Evolutionary conservation across 108 stramenopile species (phyloP), one percentile per base, ranked within the genome.

Genomic region (Cyclotella baltica): DNA sequence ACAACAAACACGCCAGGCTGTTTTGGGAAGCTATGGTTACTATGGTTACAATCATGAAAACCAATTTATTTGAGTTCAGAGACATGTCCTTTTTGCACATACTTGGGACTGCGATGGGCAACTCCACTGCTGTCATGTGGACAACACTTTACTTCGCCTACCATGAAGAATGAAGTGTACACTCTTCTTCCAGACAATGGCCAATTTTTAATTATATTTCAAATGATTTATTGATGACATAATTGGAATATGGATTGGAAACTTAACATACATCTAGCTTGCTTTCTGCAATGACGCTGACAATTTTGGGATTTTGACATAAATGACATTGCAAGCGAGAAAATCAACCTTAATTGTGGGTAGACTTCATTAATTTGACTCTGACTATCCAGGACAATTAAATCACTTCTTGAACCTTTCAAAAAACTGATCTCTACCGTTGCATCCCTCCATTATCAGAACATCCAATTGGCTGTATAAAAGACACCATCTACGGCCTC

Each of bases 141-240:
- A 51, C 69, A 5, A 58, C 50, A 3, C 23, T 70, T 3, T 70
- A 70, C 69, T 70, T 20, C 20, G 69, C 69, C 33, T 70, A 70
- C 16, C 69, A 52, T 37, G 33, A n/a, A n/a, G n/a, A n/a, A n/a
- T n/a, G n/a, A 70, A 70, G 69, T 70, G 19, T 51, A 70, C 27
- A 51, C 22, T 35, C 8, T 70, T 18, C 8, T 70, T 28, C 69
- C 69, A 22, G 53, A 51, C 10, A 8, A 70, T 70, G 55, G 69
- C 53, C 20, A 53, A 8, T 13, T 27, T n/a, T 33, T 74, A n/a
- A 22, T 62, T 74, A 5, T 63, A 48, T 22, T 74, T 64, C 53
- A 64, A 48, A 55, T n/a, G 63, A 52, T 74, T 74, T 23, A 74
- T 65, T 22, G 73, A 74, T 30, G 73, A 74, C 37, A 74, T 74